Percentiles rank a stretch among this genome's conserved stretches.
Conservation (phyloP, 306 rosid genomes). For the Cicer arietinum region DNA sequence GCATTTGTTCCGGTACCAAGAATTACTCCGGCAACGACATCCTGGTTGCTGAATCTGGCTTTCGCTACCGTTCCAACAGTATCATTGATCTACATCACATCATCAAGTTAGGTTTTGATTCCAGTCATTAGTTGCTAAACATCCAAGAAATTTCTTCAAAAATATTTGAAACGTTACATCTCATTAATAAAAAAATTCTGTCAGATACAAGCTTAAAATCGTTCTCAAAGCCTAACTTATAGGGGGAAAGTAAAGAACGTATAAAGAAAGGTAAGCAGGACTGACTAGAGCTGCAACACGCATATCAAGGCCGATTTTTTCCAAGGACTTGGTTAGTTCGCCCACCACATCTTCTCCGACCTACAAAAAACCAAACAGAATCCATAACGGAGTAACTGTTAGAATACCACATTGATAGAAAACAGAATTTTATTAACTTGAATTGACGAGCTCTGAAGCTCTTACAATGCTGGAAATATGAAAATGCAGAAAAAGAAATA, state of each 20-base stretch:
- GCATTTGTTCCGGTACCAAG: constrained; percentile 99
- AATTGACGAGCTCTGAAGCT: too few relatives aligned
- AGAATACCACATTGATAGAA: constrained; percentile 33
- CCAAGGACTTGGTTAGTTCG: constrained; percentile 73
- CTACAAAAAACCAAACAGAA: constrained; percentile 56
- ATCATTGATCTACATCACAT: constrained; percentile 81
- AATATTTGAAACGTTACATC: constrained; percentile 13
- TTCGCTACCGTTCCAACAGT: constrained; percentile 95
- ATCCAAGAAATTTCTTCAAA: constrained; percentile 1
- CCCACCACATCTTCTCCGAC: constrained; percentile 95
- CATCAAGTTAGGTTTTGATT: constrained; percentile 43
- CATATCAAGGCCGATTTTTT: constrained; percentile 85
- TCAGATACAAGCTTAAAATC: constrained; percentile 32
- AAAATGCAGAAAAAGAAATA: too few relatives aligned
- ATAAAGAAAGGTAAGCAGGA: constrained; percentile 38
- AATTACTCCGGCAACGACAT: constrained; percentile 90
- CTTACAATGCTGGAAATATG: too few relatives aligned
- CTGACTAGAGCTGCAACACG: constrained; percentile 90
- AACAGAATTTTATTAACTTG: too few relatives aligned
- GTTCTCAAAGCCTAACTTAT: constrained; percentile 8
- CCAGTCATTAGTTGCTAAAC: constrained; percentile 9
- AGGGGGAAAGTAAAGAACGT: constrained; percentile 4
- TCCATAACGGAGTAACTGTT: constrained; percentile 23
- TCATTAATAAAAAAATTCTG: constrained; percentile 22
- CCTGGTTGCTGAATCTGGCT: constrained; percentile 72